Evolutionary conservation across 331 rosid species (phyloP).

Genomic region (Acacia pycnantha): DNA sequence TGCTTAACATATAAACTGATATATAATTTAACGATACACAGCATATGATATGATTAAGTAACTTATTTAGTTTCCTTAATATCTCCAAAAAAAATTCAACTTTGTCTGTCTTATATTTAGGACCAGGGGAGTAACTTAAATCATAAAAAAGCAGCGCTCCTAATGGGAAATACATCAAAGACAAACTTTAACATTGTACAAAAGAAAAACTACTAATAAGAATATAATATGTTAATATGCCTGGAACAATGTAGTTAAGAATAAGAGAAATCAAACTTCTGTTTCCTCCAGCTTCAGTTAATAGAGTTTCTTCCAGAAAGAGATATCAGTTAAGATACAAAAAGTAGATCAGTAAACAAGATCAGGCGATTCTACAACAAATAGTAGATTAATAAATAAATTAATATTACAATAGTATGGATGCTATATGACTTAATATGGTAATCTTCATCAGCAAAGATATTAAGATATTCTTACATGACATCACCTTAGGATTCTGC

Average conservation of each 20-base stretch:
- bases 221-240: not conserved
- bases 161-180: not conserved
- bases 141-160: not conserved
- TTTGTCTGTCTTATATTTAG: no score
- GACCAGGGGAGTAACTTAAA: not conserved
- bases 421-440: not conserved
- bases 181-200: not conserved
- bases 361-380: not conserved
- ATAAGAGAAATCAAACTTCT: not conserved
- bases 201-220: not conserved
- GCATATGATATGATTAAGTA: no score
- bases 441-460: constrained; percentile 38
- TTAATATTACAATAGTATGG: not conserved
- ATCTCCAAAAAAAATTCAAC: no score
- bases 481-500: constrained; percentile 99
- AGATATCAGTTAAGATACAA: not conserved
- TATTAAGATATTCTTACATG: constrained; percentile 78
- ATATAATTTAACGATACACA: no score
- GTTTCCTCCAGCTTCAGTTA: constrained; percentile 2
- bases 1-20: no score
- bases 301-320: not conserved
- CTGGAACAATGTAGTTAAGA: not conserved
- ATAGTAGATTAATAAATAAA: not conserved
- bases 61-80: no score
- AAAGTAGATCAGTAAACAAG: not conserved